Evolutionary conservation across 805 yeast species (phyloP), one percentile per base, ranked within the genome.

Genomic region (Ogataea saltuana): DNA sequence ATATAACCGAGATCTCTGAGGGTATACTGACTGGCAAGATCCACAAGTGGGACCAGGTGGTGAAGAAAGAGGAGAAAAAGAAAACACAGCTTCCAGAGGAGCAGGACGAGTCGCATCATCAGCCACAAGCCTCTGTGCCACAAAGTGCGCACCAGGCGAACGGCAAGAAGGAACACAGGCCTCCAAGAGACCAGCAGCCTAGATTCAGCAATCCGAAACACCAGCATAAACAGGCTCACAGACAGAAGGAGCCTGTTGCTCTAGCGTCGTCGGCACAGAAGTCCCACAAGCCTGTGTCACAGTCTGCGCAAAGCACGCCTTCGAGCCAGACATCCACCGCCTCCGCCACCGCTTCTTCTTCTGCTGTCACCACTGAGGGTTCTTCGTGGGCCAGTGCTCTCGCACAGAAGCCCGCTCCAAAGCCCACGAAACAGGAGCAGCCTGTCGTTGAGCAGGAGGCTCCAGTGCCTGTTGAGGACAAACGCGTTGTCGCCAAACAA

Each of bases 21-120:
- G 83, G 88, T 64, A 90, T 93, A 66, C 83, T 95, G 44, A 86
- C 88, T 49, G 96, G 96, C 53, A 85, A 85, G 58, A 95, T 88
- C 28, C 76, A 85, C 54, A 88, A 85, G 67, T 91, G 98, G 97
- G 97, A 88, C 61, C 93, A 90, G 56, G 96, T 88, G 50, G 83
- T 82, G 66, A 85, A 76, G 34, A 85, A 82, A 64, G 78, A 76
- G 45, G 72, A 75, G 68, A 78, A 65, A 70, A 71, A 61, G 62
- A 70, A 68, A 68, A 48, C 53, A 11, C 62, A 51, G 60, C 25
- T 12, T 13, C 49, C 40, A 22, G 53, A 42, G 23, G 51, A 49
- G 37, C 51, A 45, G 31, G 54, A 54, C 13, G 49, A 49, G n/a
- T 20, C 46, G 13, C 33, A 38, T 18, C 33, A 35, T 22, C 39